phyloP scores from a whole-genome alignment of 306 rosid species.

The Begonia loranthoides region DNA sequence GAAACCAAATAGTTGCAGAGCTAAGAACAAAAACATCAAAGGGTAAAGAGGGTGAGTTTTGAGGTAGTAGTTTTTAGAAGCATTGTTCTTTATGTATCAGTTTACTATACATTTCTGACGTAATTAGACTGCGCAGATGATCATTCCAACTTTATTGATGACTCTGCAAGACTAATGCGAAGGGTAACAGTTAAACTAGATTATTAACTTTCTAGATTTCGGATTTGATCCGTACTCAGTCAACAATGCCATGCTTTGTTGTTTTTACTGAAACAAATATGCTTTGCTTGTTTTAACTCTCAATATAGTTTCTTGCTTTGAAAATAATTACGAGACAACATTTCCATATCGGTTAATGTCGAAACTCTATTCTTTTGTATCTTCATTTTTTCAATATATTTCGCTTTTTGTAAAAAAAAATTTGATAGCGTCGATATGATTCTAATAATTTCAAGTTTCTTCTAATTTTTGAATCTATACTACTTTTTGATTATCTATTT shows the following conservation, averaged over 20 bases:
- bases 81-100: constrained; percentile 9
- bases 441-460: constrained; percentile 1
- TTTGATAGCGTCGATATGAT: constrained; percentile 2
- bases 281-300: constrained; percentile 1
- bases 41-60: constrained; percentile 22
- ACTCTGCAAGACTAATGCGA: constrained; percentile 32
- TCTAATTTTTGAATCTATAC: constrained; percentile 13
- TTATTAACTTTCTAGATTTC: too few relatives aligned
- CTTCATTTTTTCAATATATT: background rate
- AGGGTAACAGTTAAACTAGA: constrained; percentile 39
- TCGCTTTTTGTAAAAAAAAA: constrained; percentile 5
- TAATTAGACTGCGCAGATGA: constrained; percentile 28
- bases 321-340: background rate
- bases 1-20: constrained; percentile 26
- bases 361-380: too few relatives aligned
- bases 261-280: background rate
- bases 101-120: constrained; percentile 7
- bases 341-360: too few relatives aligned
- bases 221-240: background rate
- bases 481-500: too few relatives aligned
- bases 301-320: background rate
- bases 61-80: constrained; percentile 28
- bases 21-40: constrained; percentile 28
- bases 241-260: constrained; percentile 11
- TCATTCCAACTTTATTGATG: constrained; percentile 20